Conservation (phyloP, 306 rosid genomes). For the Potentilla sterilis region DNA sequence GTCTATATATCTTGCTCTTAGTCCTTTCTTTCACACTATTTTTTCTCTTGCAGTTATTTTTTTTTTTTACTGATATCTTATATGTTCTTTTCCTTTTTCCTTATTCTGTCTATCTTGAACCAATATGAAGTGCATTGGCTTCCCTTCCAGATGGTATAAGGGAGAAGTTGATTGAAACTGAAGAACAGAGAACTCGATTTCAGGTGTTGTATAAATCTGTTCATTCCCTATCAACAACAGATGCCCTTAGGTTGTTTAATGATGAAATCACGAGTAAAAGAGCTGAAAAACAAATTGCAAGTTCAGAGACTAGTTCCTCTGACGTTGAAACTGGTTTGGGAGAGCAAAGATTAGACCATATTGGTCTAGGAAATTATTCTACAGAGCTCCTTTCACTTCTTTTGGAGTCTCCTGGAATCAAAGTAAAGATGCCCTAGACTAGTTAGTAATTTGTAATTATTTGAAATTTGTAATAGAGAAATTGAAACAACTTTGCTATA, state of each 20-base stretch:
- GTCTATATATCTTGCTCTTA: neutral
- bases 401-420: constrained; percentile 42
- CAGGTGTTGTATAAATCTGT: constrained; percentile 59
- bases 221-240: constrained; percentile 58
- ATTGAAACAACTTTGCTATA: neutral
- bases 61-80: neutral
- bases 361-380: constrained; percentile 35
- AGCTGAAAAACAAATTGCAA: constrained; percentile 28
- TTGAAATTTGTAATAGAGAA: neutral
- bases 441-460: constrained; percentile 7
- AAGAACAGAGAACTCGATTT: constrained; percentile 50
- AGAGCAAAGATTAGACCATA: constrained; percentile 32
- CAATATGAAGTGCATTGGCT: constrained; percentile 57
- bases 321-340: constrained; percentile 15
- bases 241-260: constrained; percentile 55
- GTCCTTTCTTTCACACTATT: neutral
- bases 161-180: constrained; percentile 50
- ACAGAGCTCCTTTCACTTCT: constrained; percentile 53
- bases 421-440: constrained; percentile 33
- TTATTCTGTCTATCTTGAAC: neutral
- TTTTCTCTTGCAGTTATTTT: neutral
- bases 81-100: constrained; percentile 21
- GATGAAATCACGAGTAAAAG: constrained; percentile 40
- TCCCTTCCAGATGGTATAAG: constrained; percentile 60
- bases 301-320: constrained; percentile 24